These are phyloP conservation scores for Plasmopara muralis DNA, from an alignment of 352 stramenopile genomes.

Conservation along the genomic window DNA sequence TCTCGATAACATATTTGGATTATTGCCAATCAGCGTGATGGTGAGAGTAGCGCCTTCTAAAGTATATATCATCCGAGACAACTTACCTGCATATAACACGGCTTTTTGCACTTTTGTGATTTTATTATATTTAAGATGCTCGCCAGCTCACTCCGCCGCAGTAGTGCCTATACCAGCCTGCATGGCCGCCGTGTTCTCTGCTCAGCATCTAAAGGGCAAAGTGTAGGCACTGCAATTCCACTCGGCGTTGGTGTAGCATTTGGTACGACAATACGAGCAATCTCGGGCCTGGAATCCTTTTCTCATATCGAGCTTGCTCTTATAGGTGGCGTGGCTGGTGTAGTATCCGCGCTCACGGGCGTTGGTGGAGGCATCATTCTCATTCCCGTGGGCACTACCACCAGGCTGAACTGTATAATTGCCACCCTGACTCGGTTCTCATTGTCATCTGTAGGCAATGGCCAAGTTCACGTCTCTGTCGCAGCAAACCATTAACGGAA, in stretches of 20 bases:
- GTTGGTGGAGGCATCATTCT: slow-evolving; percentile 79
- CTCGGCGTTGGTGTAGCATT: slow-evolving; percentile 38
- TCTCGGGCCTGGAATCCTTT: neutral
- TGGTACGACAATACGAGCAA: slow-evolving; percentile 8
- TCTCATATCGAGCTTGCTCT: neutral
- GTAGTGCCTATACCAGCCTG: slow-evolving; percentile 11
- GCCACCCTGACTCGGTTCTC: slow-evolving; percentile 4
- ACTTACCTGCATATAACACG: neutral
- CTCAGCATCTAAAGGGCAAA: slow-evolving; percentile 34
- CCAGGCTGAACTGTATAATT: neutral
- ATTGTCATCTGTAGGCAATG: slow-evolving; percentile 37
- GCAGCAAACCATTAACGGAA: slow-evolving; percentile 81
- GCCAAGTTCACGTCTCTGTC: slow-evolving; percentile 73
- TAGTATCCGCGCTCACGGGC: slow-evolving; percentile 73
- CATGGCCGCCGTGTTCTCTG: slow-evolving; percentile 36
- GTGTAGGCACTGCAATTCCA: slow-evolving; percentile 33
- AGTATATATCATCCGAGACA: neutral
- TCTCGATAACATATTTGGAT: slow-evolving; percentile 10
- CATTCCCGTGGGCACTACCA: slow-evolving; percentile 48
- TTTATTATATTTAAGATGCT: slow-evolving; percentile 20
- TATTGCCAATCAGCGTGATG: slow-evolving; percentile 6
- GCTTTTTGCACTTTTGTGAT: too few relatives aligned
- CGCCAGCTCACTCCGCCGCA: slow-evolving; percentile 18
- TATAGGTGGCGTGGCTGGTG: slow-evolving; percentile 49
- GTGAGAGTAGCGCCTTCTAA: too few relatives aligned